Base-by-base conservation (phyloP, 2,329 filamentous ascomycete species). In the Macroventuria anomochaeta region DNA sequence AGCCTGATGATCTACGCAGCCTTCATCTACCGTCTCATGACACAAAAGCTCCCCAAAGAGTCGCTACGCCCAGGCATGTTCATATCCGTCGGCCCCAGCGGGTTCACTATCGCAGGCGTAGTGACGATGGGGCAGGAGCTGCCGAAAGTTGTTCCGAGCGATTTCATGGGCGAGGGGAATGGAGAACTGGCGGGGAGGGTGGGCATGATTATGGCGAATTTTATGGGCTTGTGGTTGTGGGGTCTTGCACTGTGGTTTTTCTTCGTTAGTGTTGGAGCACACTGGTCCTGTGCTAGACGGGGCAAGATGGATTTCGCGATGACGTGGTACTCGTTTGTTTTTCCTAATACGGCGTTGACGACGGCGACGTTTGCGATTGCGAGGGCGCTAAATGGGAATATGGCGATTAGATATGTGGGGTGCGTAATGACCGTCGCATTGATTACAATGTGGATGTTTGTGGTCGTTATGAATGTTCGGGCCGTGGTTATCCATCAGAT, bases 1-100 rank as follows among this genome's bases (percentile, higher is more conserved):
- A 83, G 82, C 0, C 82, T 93, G 53, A 93, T 93, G 87, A 89
- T 96, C 21, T 92, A 91, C 58, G 85, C 88, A 1, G 89, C 91
- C 42, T 95, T 93, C 69, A 84, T 96, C 42, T 95, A 95, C 70
- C 85, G 91, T 25, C 81, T 96, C 23, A 95, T 95, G 90, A 93
- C 90, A 0, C 89, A 93, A 67, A 95, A 95, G 65, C 79, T 96
- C 0, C 91, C 91, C 0, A 82, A 84, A 48, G 90, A 93, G 67
- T 86, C 83, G 34, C 82, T 91, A 17, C 84, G 90, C 10, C 91
- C 91, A 0, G 90, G 88, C 65, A 91, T 96, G 86, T 95, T 95
- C 70, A 91, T 95, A 56, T 88, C 85, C 1, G 89, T 95, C 23
- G 90, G 91, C 28, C 90, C 91, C 0, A 86, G 84, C 42, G 89